phyloP scores from a whole-genome alignment of 305 asterid species.

The Solanum aculeatissimum region DNA sequence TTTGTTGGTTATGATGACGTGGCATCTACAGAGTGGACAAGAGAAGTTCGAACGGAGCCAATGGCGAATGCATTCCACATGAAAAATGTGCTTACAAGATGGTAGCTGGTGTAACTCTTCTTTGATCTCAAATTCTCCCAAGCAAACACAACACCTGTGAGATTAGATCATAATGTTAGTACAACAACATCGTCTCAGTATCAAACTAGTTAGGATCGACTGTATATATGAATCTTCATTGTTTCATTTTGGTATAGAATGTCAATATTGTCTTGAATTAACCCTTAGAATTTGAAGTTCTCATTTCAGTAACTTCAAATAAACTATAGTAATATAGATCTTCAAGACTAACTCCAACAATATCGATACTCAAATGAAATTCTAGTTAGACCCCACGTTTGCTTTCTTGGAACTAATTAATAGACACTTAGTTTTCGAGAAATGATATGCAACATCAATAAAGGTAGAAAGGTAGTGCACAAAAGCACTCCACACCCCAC shows the following conservation, averaged over 20 bases:
- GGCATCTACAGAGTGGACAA: conserved; percentile 73
- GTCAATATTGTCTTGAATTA: not conserved
- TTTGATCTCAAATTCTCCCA: conserved; percentile 62
- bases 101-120: conserved; percentile 53
- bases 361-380: not conserved
- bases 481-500: not conserved
- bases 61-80: conserved; percentile 42
- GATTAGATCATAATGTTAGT: not conserved
- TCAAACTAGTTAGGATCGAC: not conserved
- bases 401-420: not conserved
- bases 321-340: too few relatives aligned
- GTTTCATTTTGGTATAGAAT: not conserved
- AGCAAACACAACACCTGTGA: conserved; percentile 70
- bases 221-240: not conserved
- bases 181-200: not conserved
- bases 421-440: not conserved
- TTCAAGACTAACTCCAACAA: not conserved
- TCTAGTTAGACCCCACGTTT: not conserved
- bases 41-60: conserved; percentile 66
- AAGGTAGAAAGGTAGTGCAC: not conserved
- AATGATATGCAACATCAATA: not conserved
- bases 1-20: conserved; percentile 9
- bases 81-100: conserved; percentile 63
- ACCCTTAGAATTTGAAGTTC: not conserved
- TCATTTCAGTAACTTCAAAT: too few relatives aligned